phyloP scores from a whole-genome alignment of 495 filamentous ascomycete genomes.

The Penicillium antarcticum region DNA sequence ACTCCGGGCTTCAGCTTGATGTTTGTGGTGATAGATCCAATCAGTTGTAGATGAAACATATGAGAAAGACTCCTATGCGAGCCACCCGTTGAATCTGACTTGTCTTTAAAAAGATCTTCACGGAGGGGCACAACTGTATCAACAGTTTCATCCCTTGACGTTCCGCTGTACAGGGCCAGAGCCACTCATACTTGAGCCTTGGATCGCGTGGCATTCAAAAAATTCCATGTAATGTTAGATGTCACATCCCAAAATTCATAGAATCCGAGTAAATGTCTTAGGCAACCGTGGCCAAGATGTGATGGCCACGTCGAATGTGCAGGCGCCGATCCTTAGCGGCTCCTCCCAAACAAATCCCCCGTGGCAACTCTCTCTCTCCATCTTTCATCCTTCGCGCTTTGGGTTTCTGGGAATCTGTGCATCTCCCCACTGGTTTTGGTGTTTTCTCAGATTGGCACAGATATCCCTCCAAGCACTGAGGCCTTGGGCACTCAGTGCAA shows the following conservation, averaged over 20 bases:
- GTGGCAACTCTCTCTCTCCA: conserved; percentile 7
- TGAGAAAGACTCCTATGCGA: no score
- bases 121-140: no score
- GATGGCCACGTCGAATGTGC: conserved; percentile 29
- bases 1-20: neutral
- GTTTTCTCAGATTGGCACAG: neutral
- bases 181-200: no score
- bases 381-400: conserved; percentile 1
- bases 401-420: neutral
- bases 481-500: conserved; percentile 38
- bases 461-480: conserved; percentile 31
- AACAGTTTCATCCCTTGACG: no score
- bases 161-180: no score
- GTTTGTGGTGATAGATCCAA: no score
- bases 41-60: no score
- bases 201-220: neutral
- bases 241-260: no score
- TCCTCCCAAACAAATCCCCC: conserved; percentile 27
- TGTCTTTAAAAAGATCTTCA: no score
- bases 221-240: neutral
- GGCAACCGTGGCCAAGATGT: conserved; percentile 4
- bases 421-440: neutral
- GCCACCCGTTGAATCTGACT: no score
- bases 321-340: conserved; percentile 31
- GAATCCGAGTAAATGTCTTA: no score